Conservation (phyloP, 176 grass and related monocot species). For the Hyparrhenia diplandra region DNA sequence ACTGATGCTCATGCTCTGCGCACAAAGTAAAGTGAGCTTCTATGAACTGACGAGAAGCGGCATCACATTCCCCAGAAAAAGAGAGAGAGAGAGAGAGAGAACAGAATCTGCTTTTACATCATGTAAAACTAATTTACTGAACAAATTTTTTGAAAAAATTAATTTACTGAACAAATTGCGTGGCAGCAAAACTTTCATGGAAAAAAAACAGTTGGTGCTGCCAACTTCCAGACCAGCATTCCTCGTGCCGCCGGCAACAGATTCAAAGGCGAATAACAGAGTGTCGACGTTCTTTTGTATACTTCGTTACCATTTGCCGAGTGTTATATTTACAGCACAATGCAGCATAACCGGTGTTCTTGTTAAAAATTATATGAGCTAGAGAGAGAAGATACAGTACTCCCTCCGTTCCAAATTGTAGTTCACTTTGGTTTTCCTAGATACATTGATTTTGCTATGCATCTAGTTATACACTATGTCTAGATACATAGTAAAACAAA, state of each 20-base stretch:
- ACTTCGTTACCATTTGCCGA: neutral
- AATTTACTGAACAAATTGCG: neutral
- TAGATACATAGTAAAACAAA: no score
- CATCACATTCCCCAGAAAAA: neutral
- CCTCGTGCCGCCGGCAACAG: neutral
- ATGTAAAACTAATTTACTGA: neutral
- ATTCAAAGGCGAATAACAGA: neutral
- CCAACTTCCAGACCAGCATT: neutral
- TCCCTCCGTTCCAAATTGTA: no score
- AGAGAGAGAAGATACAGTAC: neutral
- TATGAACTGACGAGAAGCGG: conserved; percentile 27
- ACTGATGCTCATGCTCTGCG: conserved; percentile 30
- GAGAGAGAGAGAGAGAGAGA: no score
- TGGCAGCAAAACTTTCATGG: neutral
- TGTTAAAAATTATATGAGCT: no score
- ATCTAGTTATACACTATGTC: no score
- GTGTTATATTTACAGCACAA: neutral
- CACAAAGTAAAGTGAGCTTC: conserved; percentile 25
- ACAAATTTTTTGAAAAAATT: no score
- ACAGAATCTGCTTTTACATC: neutral
- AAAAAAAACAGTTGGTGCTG: neutral
- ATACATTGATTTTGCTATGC: no score
- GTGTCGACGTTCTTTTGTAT: no score
- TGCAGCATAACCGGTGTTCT: neutral
- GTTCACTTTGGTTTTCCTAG: no score